These are phyloP conservation scores for Candida railenensis DNA, from an alignment of 805 yeast species.

Conservation along the genomic window DNA sequence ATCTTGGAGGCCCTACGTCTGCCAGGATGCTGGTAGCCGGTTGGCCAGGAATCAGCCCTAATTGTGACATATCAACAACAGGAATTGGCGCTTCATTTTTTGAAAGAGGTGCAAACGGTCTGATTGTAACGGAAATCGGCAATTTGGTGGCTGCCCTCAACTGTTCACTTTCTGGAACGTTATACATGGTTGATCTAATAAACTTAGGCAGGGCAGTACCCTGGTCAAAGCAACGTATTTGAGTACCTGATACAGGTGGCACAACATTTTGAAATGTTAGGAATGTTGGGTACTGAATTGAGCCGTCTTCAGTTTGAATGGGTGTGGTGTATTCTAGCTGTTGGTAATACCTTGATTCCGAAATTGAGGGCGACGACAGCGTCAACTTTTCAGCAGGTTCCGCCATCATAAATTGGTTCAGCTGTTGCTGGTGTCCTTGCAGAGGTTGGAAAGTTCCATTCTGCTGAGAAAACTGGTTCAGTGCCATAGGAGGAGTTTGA, in stretches of 20 bases:
- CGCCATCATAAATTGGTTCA: neutral
- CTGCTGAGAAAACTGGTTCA: neutral
- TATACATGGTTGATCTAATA: constrained; percentile 76
- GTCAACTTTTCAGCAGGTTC: neutral
- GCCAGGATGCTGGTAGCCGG: constrained; percentile 19
- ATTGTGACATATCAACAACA: constrained; percentile 54
- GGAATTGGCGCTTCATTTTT: constrained; percentile 61
- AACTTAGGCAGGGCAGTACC: constrained; percentile 82
- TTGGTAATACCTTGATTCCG: constrained; percentile 17
- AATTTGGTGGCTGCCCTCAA: constrained; percentile 67
- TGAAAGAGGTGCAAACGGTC: constrained; percentile 76
- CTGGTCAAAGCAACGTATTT: constrained; percentile 70
- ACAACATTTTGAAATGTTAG: constrained; percentile 72
- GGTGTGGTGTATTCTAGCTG: constrained; percentile 24
- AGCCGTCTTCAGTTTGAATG: constrained; percentile 19
- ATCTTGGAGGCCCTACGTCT: constrained; percentile 74
- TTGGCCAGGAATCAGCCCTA: constrained; percentile 21
- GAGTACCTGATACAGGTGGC: constrained; percentile 82
- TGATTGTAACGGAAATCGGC: constrained; percentile 77
- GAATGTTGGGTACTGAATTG: constrained; percentile 46
- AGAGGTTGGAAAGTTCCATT: neutral
- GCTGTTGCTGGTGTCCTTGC: neutral
- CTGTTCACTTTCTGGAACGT: constrained; percentile 72
- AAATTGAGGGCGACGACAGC: constrained; percentile 3
- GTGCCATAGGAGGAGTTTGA: neutral